These are phyloP conservation scores for Leccinum broughii DNA, from an alignment of 768 basidiomycete species.

Conservation along the genomic window DNA sequence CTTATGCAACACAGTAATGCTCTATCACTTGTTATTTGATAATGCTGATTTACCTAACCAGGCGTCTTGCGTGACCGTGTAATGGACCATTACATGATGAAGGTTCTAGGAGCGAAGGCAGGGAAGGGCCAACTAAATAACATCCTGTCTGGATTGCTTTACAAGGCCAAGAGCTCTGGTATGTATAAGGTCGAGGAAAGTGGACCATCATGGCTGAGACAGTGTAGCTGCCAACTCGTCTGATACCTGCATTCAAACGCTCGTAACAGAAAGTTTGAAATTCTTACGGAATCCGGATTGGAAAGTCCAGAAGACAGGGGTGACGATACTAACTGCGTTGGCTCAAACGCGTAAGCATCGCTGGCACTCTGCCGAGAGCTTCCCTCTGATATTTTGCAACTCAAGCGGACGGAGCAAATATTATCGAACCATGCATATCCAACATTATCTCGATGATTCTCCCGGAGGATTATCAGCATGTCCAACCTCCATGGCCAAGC, in stretches of 20 bases:
- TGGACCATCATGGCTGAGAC: background rate
- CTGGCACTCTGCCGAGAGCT: background rate
- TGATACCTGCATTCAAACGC: background rate
- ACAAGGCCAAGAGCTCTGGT: constrained; percentile 14
- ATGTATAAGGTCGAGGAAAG: background rate
- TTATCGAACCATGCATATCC: background rate
- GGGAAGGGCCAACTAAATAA: constrained; percentile 13
- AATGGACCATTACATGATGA: constrained; percentile 13
- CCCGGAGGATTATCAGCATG: background rate
- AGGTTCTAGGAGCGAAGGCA: constrained; percentile 19
- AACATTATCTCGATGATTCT: background rate
- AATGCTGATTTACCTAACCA: constrained; percentile 4
- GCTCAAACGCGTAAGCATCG: constrained; percentile 19
- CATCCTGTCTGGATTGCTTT: constrained; percentile 22
- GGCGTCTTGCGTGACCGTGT: constrained; percentile 18
- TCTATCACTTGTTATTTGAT: background rate
- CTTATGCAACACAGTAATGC: constrained; percentile 22
- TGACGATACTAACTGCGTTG: constrained; percentile 24
- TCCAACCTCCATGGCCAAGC: background rate
- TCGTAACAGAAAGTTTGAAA: constrained; percentile 14
- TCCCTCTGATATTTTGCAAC: background rate
- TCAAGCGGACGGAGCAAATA: background rate
- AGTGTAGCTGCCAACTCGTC: background rate
- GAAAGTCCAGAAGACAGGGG: constrained; percentile 25
- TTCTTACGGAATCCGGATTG: constrained; percentile 2